A percentile compares a stretch with the other conserved stretches of the same genome.
These are phyloP conservation scores for Tricholoma matsutake DNA, from an alignment of 768 basidiomycete species.

Conservation along the genomic window DNA sequence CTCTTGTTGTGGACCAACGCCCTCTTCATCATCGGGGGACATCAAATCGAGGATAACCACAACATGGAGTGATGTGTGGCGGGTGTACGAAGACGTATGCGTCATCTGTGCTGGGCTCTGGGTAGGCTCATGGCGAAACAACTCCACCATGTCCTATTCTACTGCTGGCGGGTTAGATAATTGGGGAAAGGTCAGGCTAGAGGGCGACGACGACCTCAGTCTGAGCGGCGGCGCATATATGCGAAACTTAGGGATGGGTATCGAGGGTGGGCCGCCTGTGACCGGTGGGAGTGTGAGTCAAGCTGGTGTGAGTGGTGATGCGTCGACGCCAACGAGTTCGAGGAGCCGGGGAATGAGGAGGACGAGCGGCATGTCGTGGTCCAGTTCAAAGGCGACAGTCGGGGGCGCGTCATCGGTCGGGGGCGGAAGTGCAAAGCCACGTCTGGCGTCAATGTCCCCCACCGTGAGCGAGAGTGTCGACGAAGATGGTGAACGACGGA, in stretches of 20 bases:
- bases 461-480: conserved; percentile 15
- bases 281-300: conserved; percentile 17
- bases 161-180: conserved; percentile 45
- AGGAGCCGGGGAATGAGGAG: conserved; percentile 32
- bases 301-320: conserved; percentile 17
- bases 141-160: conserved; percentile 47
- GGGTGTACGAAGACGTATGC: conserved; percentile 83
- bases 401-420: conserved; percentile 11
- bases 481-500: conserved; percentile 22
- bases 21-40: conserved; percentile 23
- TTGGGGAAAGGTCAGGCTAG: conserved; percentile 57
- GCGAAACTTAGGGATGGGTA: conserved; percentile 64
- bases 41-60: conserved; percentile 40
- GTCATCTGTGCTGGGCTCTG: conserved; percentile 80
- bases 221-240: conserved; percentile 37
- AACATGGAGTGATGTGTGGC: conserved; percentile 73
- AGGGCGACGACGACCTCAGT: conserved; percentile 64
- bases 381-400: conserved; percentile 37
- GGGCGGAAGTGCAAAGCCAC: conserved; percentile 23
- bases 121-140: conserved; percentile 65
- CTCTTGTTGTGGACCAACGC: conserved; percentile 32
- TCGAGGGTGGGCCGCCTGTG: conserved; percentile 52
- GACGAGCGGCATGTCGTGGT: conserved; percentile 50
- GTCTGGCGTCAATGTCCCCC: conserved; percentile 31
- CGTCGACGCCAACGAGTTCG: conserved; percentile 14